Evolutionary conservation across 1,139 yeast species (phyloP).

Genomic region (Trichomonascaceae sp.): DNA sequence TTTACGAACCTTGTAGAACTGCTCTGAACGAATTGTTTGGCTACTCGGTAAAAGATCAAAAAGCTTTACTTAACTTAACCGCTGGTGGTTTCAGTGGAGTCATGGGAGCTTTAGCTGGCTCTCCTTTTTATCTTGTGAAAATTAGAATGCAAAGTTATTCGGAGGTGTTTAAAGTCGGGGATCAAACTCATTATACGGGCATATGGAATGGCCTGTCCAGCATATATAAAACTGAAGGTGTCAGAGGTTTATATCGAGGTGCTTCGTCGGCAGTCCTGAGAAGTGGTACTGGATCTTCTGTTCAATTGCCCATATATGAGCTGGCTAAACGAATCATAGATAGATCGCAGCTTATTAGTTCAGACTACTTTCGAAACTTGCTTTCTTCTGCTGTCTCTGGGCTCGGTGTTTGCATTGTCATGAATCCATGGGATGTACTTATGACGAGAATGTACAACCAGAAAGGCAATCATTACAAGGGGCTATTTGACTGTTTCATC

Average conservation of each 20-base stretch:
- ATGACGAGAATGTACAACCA: conserved; percentile 93
- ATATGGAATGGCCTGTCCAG: conserved; percentile 61
- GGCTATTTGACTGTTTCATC: conserved; percentile 80
- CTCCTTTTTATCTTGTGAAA: conserved; percentile 86
- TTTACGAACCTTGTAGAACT: conserved; percentile 81
- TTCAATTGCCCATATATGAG: conserved; percentile 90
- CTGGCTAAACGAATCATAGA: conserved; percentile 57
- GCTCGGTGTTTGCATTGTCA: conserved; percentile 84
- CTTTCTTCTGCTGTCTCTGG: conserved; percentile 77
- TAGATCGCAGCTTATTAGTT: conserved; percentile 45
- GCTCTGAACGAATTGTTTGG: conserved; percentile 49
- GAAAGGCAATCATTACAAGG: conserved; percentile 77
- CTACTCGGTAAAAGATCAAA: conserved; percentile 44
- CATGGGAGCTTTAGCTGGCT: conserved; percentile 83
- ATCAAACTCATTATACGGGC: conserved; percentile 79
- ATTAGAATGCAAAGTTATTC: conserved; percentile 95
- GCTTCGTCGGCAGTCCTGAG: conserved; percentile 91
- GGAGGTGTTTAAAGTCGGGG: conserved; percentile 64
- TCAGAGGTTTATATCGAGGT: conserved; percentile 78
- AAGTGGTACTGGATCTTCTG: conserved; percentile 94
- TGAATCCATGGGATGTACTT: conserved; percentile 97
- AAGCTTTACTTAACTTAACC: conserved; percentile 53
- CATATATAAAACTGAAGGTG: conserved; percentile 62
- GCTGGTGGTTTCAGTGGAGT: conserved; percentile 84
- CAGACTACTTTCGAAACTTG: conserved; percentile 69